These are phyloP conservation scores for Calocybe indica DNA, from an alignment of 768 basidiomycete species.

Conservation along the genomic window DNA sequence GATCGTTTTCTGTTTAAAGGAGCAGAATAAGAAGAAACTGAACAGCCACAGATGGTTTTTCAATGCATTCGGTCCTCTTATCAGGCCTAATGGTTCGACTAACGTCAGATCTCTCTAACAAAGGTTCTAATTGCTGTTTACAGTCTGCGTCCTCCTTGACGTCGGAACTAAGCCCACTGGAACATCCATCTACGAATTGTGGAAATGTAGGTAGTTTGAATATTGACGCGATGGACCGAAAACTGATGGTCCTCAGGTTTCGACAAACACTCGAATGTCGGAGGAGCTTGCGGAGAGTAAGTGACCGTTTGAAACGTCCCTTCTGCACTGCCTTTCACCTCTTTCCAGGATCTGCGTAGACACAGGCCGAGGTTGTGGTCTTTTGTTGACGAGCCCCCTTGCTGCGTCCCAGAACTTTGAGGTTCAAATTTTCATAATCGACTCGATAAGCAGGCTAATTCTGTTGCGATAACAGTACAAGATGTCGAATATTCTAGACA, in stretches of 20 bases:
- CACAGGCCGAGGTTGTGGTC: slow-evolving; percentile 64
- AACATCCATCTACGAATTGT: slow-evolving; percentile 93
- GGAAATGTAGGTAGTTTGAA: slow-evolving; percentile 62
- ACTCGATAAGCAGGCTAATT: slow-evolving; percentile 3
- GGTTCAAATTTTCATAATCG: slow-evolving; percentile 24
- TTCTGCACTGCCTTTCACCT: not conserved
- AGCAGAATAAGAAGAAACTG: slow-evolving; percentile 96
- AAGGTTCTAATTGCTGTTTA: not conserved
- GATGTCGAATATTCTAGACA: slow-evolving; percentile 94
- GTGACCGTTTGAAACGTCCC: slow-evolving; percentile 8
- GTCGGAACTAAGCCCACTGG: slow-evolving; percentile 95
- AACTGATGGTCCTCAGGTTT: slow-evolving; percentile 44
- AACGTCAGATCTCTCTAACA: slow-evolving; percentile 2
- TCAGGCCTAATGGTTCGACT: slow-evolving; percentile 70
- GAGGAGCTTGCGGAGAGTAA: slow-evolving; percentile 94
- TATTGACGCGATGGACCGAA: not conserved
- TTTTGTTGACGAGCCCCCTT: slow-evolving; percentile 68
- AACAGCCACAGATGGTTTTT: slow-evolving; percentile 98
- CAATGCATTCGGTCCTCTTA: slow-evolving; percentile 87
- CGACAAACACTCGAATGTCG: slow-evolving; percentile 79
- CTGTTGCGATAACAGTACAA: slow-evolving; percentile 55
- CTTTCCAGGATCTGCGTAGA: slow-evolving; percentile 71
- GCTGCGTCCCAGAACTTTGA: slow-evolving; percentile 97
- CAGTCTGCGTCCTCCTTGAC: slow-evolving; percentile 87
- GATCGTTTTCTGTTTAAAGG: slow-evolving; percentile 87